Evolutionary conservation across 2,329 filamentous ascomycete species (phyloP), one percentile per base, ranked within the genome.

Genomic region (Monosporascus sp.): DNA sequence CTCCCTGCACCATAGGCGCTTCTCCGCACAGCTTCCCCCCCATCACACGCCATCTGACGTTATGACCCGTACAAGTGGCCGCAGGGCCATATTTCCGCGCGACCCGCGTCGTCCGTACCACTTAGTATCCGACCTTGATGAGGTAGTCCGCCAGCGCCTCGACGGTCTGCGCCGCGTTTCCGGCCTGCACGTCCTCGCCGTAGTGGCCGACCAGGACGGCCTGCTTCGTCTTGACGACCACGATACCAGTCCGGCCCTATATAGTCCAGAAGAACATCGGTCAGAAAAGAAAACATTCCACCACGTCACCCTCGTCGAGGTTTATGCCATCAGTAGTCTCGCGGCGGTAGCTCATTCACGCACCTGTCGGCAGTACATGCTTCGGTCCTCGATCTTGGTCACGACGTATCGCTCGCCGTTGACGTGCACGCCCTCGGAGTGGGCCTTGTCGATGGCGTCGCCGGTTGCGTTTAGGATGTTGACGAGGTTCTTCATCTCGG

Each of bases 151-250:
- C 91, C 58, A 99, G 81, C 65, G 84, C 79, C 78, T 93, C 89
- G 62, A 96, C 88, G 49, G 88, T 89, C 70, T 82, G 82, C 65
- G 86, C 86, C 58, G 90, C 86, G 71, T 87, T 86, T 69, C 89
- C 86, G 50, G 88, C 89, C 70, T 88, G 79, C 63, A 86, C 76
- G 58, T 72, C 71, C 71, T 96, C 90, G 62, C 79, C 80, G 80
- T 97, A 91, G 78, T 96, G 91, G 63, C 85, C 88, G 70, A 99
- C 76, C 69, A 99, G 83, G 71, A 97, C 86, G 63, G 91, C 90
- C 75, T 95, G 87, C 67, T 81, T 86, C 66, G 93, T 95, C 80
- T 95, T 96, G 74, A 86, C 86, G 65, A 94, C 83, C 68, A 87
- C 79, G 66, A 96, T 75, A 61, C 94, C 94, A 69, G 87, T 83